phyloP scores from a whole-genome alignment of 2,329 filamentous ascomycete genomes.

The Diaporthe amygdali region DNA sequence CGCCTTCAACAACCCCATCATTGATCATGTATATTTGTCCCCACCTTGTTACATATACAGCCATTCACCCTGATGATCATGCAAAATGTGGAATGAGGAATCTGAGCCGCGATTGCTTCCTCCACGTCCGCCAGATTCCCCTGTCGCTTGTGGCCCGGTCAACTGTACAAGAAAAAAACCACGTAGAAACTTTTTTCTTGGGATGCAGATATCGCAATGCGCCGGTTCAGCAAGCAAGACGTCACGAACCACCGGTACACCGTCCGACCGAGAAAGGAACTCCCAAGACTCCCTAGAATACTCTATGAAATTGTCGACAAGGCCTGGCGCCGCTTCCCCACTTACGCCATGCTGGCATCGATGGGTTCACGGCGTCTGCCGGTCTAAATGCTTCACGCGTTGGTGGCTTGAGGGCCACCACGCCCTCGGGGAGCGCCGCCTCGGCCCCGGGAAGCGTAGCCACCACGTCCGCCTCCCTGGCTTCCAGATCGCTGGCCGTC shows the following conservation, averaged over 20 bases:
- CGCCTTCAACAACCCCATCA: constrained; percentile 10
- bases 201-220: constrained; percentile 26
- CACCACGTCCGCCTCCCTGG: constrained; percentile 67
- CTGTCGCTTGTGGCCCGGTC: not conserved
- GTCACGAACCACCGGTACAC: constrained; percentile 23
- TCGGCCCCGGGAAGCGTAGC: constrained; percentile 68
- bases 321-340: constrained; percentile 6
- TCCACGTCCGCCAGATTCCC: not conserved
- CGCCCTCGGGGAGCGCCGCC: constrained; percentile 69
- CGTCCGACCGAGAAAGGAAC: constrained; percentile 26
- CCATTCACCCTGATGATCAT: constrained; percentile 20
- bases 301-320: constrained; percentile 21
- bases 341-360: not conserved
- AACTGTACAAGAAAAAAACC: constrained; percentile 19
- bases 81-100: constrained; percentile 17
- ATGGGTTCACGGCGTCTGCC: not conserved
- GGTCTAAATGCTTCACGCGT: constrained; percentile 44
- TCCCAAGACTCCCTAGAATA: constrained; percentile 25
- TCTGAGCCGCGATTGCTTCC: constrained; percentile 8
- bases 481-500: constrained; percentile 65
- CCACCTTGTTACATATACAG: constrained; percentile 24
- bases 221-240: constrained; percentile 26
- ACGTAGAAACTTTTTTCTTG: constrained; percentile 21
- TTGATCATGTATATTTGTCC: constrained; percentile 24
- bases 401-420: constrained; percentile 60